Conservation (phyloP, 306 rosid species). For the Adenanthera pavonina region DNA sequence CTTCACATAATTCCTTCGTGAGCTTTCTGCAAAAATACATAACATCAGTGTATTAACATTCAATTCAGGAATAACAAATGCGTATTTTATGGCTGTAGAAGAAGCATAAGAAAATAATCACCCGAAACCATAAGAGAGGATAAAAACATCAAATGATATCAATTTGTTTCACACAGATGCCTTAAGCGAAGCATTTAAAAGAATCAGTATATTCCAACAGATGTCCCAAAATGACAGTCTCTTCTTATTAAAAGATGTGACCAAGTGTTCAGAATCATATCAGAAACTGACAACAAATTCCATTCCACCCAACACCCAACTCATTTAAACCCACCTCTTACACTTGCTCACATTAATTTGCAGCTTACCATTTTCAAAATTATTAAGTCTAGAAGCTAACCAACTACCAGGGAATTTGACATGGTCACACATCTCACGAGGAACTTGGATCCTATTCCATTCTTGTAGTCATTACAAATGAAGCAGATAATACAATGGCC, state of each 20-base stretch:
- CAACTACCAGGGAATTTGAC: conserved; percentile 12
- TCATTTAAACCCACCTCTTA: conserved; percentile 13
- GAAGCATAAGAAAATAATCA: conserved; percentile 21
- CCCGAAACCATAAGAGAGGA: conserved; percentile 1
- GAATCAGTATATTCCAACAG: background rate
- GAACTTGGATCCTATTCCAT: conserved; percentile 24
- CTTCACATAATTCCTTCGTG: conserved; percentile 91
- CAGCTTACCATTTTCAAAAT: conserved; percentile 19
- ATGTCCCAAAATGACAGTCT: background rate
- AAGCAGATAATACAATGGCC: conserved; percentile 23
- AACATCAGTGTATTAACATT: conserved; percentile 3
- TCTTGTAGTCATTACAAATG: conserved; percentile 10
- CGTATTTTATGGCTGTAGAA: conserved; percentile 13
- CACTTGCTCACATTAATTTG: conserved; percentile 16
- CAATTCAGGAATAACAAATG: conserved; percentile 16
- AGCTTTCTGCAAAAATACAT: conserved; percentile 77
- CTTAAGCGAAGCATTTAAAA: background rate
- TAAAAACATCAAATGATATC: background rate
- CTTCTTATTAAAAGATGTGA: conserved; percentile 24
- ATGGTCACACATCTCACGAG: conserved; percentile 1
- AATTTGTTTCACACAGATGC: background rate
- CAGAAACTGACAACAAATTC: conserved; percentile 16
- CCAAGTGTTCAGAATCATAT: conserved; percentile 3
- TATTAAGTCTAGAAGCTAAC: background rate
- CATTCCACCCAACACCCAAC: background rate